phyloP scores from a whole-genome alignment of 2,329 filamentous ascomycete species.

The Sporothrix brunneoviolacea region DNA sequence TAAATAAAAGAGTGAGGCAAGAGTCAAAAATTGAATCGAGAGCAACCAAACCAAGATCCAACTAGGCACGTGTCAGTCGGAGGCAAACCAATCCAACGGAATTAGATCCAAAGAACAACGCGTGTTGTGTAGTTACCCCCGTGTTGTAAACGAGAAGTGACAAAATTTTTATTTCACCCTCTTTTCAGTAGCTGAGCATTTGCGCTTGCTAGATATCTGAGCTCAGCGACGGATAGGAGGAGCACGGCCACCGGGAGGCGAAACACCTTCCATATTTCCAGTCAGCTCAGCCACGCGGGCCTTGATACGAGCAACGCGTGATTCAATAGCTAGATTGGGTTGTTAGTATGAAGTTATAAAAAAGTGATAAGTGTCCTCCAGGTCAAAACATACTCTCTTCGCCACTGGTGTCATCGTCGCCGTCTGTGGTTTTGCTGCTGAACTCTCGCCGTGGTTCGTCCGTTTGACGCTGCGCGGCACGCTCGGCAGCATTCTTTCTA shows the following conservation, averaged over 20 bases:
- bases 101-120: too few relatives aligned
- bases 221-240: slow-evolving; percentile 21
- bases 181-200: background rate
- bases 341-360: slow-evolving; percentile 21
- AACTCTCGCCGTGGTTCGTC: slow-evolving; percentile 56
- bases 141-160: background rate
- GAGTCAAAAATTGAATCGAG: background rate
- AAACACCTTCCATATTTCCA: slow-evolving; percentile 63
- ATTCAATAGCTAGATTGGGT: slow-evolving; percentile 71
- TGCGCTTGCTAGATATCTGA: background rate
- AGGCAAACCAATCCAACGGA: background rate
- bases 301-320: slow-evolving; percentile 94
- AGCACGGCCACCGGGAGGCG: slow-evolving; percentile 31
- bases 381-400: slow-evolving; percentile 71
- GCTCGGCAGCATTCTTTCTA: slow-evolving; percentile 83
- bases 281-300: slow-evolving; percentile 93
- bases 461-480: slow-evolving; percentile 58
- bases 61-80: background rate
- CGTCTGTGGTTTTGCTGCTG: slow-evolving; percentile 51
- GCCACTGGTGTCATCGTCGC: slow-evolving; percentile 83
- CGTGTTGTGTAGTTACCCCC: too few relatives aligned
- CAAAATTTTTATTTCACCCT: background rate
- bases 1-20: background rate
- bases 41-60: background rate
- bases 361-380: slow-evolving; percentile 5